Evolutionary conservation across 345 rosid genomes (phyloP).

Genomic region (Rhizophora apiculata): DNA sequence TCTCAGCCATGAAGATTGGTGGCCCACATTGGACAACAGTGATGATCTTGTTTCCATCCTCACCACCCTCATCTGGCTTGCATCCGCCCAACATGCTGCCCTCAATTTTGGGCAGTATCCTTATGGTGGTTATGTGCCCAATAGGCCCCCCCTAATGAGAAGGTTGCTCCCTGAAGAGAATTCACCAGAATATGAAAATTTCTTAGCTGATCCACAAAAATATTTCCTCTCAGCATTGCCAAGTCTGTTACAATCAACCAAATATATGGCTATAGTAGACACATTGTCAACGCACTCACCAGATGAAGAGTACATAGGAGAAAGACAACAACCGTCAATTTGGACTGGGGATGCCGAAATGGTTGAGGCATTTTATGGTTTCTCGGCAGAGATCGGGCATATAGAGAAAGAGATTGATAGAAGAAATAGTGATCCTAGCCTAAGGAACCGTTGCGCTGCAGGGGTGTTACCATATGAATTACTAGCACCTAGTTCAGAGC

Average conservation of each 20-base stretch:
- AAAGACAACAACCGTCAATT: conserved; percentile 72
- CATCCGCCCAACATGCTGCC: conserved; percentile 97
- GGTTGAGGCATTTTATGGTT: conserved; percentile 65
- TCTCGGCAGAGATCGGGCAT: conserved; percentile 61
- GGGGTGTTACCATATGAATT: conserved; percentile 94
- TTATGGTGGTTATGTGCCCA: conserved; percentile 88
- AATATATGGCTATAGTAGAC: conserved; percentile 95
- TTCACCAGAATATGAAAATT: conserved; percentile 57
- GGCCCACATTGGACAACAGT: conserved; percentile 60
- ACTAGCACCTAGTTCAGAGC: conserved; percentile 81
- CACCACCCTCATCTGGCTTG: conserved; percentile 85
- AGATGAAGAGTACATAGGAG: conserved; percentile 93
- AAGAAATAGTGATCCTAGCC: conserved; percentile 59
- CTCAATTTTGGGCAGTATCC: conserved; percentile 97
- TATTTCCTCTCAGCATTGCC: conserved; percentile 76
- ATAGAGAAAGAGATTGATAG: conserved; percentile 82
- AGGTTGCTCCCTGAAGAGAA: conserved; percentile 72
- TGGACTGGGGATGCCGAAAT: conserved; percentile 84
- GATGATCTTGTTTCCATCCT: conserved; percentile 63
- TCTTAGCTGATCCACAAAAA: conserved; percentile 70
- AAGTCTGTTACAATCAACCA: conserved; percentile 78
- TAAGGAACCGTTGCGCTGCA: conserved; percentile 81
- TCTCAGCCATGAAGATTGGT: conserved; percentile 64
- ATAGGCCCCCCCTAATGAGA: conserved; percentile 86
- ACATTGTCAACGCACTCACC: conserved; percentile 89